phyloP scores from a whole-genome alignment of 306 rosid genomes.

The Dryas drummondii region DNA sequence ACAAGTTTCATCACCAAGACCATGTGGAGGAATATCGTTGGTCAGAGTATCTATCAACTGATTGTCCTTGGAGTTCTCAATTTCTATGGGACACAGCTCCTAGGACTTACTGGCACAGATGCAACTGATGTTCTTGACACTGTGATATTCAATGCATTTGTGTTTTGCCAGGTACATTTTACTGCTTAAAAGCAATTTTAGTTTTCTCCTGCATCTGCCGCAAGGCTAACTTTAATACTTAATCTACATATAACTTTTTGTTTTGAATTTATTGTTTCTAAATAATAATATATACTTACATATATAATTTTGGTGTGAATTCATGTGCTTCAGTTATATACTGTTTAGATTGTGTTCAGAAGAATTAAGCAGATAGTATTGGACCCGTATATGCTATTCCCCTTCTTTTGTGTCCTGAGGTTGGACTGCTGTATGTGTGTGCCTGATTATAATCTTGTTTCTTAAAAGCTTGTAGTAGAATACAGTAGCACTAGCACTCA shows the following conservation, averaged over 20 bases:
- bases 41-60: constrained; percentile 89
- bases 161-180: constrained; percentile 83
- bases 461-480: background rate
- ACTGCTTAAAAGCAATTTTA: background rate
- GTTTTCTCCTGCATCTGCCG: background rate
- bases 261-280: no score
- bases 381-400: background rate
- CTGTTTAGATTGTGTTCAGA: background rate
- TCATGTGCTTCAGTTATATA: background rate
- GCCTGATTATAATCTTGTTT: background rate
- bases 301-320: background rate
- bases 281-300: background rate
- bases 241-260: background rate
- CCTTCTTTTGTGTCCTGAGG: background rate
- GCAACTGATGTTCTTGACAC: constrained; percentile 67
- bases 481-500: background rate
- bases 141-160: constrained; percentile 83
- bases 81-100: constrained; percentile 65
- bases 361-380: background rate
- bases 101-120: constrained; percentile 65
- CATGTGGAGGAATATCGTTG: constrained; percentile 96
- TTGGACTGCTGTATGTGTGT: background rate
- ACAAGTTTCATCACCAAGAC: constrained; percentile 71
- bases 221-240: background rate
- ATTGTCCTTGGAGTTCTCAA: constrained; percentile 58